These are phyloP conservation scores for Rhizopus delemar DNA, from an alignment of 371 early-diverging fungal species.

Conservation along the genomic window DNA sequence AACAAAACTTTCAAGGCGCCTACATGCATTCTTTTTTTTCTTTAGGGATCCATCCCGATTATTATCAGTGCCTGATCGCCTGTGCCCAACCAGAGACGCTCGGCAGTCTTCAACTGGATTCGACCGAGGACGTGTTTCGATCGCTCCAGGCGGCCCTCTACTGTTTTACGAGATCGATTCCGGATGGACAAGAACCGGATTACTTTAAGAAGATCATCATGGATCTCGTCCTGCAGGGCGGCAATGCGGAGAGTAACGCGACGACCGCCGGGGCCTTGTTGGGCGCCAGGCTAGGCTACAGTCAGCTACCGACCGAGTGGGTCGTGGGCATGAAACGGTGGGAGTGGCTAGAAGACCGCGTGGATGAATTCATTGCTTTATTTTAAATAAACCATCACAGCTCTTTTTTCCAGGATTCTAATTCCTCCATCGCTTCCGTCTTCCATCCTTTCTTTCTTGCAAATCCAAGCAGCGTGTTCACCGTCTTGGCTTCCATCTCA, in stretches of 20 bases:
- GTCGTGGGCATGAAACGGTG: conserved; percentile 51
- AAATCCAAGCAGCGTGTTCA: conserved; percentile 47
- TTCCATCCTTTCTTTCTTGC: conserved; percentile 35
- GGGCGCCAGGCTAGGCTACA: conserved; percentile 59
- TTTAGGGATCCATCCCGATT: conserved; percentile 42
- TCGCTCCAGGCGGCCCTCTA: conserved; percentile 59
- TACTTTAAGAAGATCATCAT: conserved; percentile 52
- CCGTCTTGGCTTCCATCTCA: conserved; percentile 37
- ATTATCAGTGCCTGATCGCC: conserved; percentile 39
- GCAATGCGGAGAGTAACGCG: conserved; percentile 71
- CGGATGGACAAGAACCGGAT: conserved; percentile 35
- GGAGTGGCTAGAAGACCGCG: conserved; percentile 52
- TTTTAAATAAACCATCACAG: conserved; percentile 21
- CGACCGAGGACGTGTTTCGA: conserved; percentile 54
- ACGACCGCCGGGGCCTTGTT: conserved; percentile 65
- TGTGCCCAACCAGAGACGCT: conserved; percentile 29
- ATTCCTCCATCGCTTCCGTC: conserved; percentile 19
- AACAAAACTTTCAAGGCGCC: conserved; percentile 47
- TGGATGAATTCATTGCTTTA: conserved; percentile 49
- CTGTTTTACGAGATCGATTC: conserved; percentile 50
- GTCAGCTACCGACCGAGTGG: conserved; percentile 53
- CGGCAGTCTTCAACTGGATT: conserved; percentile 42
- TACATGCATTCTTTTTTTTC: conserved; percentile 46
- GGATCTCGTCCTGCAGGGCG: conserved; percentile 62
- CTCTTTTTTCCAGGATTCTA: conserved; percentile 28